Conservation (phyloP, 2,329 filamentous ascomycete genomes). For the Aspergillus oerlinghausenensis region DNA sequence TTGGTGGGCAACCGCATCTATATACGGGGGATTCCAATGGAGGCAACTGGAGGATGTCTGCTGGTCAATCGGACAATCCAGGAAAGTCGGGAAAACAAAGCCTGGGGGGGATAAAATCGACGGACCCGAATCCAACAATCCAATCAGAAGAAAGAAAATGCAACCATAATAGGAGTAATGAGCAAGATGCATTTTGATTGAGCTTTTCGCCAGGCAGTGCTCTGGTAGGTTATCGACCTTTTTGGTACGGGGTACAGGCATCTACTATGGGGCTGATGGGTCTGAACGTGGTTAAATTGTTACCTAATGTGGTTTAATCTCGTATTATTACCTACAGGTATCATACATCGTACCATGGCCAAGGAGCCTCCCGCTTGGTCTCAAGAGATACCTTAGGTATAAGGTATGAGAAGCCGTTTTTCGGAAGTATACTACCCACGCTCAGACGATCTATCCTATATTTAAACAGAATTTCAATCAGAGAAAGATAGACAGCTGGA, state of each 20-base stretch:
- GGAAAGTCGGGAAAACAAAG: neutral
- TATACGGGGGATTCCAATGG: neutral
- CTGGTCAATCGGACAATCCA: neutral
- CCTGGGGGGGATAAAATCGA: neutral
- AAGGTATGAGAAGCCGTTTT: no score
- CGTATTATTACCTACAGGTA: neutral
- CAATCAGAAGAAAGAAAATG: neutral
- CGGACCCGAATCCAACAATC: neutral
- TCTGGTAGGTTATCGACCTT: neutral
- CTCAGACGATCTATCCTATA: neutral
- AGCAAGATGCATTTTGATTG: neutral
- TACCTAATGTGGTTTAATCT: neutral
- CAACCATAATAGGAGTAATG: neutral
- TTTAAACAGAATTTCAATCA: neutral
- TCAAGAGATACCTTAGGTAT: no score
- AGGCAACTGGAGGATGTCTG: neutral
- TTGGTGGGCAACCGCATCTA: neutral
- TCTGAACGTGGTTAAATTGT: no score
- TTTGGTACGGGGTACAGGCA: no score
- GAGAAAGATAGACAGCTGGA: no score
- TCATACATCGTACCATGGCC: no score
- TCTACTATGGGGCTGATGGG: neutral
- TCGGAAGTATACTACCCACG: neutral
- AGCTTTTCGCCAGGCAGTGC: neutral
- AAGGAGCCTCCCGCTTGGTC: no score